phyloP scores from a whole-genome alignment of 371 early-diverging fungal species.

The Rhizopus stolonifer region DNA sequence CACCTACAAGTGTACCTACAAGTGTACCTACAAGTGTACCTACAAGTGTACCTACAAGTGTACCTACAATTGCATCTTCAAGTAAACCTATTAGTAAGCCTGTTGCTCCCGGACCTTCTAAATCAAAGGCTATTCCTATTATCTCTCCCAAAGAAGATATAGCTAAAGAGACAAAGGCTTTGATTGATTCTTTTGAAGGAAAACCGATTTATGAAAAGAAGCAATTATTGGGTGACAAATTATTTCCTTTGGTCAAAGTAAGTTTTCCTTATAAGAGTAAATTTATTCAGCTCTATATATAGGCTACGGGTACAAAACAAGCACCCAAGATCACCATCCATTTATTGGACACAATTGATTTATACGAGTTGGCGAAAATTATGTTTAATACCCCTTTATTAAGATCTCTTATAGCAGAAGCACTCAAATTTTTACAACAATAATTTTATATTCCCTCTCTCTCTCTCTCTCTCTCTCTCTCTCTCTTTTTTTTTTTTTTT shows the following conservation, averaged over 20 bases:
- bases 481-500: too few relatives aligned
- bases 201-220: slow-evolving; percentile 38
- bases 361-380: slow-evolving; percentile 36
- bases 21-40: too few relatives aligned
- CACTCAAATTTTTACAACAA: slow-evolving; percentile 16
- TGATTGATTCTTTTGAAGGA: slow-evolving; percentile 24
- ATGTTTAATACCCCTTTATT: slow-evolving; percentile 40
- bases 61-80: background rate
- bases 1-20: too few relatives aligned
- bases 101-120: slow-evolving; percentile 1
- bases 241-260: slow-evolving; percentile 49
- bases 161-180: slow-evolving; percentile 8
- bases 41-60: background rate
- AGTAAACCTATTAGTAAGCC: background rate
- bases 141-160: slow-evolving; percentile 15
- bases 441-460: slow-evolving; percentile 19
- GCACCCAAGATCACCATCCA: slow-evolving; percentile 48
- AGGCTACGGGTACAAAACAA: slow-evolving; percentile 40
- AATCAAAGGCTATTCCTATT: slow-evolving; percentile 44
- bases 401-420: slow-evolving; percentile 29
- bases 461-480: background rate
- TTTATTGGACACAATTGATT: slow-evolving; percentile 42
- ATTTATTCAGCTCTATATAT: background rate
- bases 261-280: background rate
- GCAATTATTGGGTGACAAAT: slow-evolving; percentile 38